A percentile compares a stretch with the other conserved stretches of the same genome.
phyloP scores from a whole-genome alignment of 148 eudicot genomes.

The Hydrangea macrophylla region DNA sequence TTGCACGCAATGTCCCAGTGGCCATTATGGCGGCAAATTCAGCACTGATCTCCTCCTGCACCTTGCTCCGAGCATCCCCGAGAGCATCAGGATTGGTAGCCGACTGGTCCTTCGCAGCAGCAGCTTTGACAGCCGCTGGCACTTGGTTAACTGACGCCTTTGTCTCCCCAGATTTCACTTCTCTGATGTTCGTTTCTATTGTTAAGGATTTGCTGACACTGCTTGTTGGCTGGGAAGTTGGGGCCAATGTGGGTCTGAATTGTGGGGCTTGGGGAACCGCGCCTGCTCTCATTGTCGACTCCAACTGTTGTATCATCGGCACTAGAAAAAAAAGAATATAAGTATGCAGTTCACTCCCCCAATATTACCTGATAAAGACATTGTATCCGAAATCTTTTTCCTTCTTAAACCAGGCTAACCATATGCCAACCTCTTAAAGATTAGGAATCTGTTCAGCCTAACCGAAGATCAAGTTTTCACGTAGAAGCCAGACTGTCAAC shows the following conservation, averaged over 20 bases:
- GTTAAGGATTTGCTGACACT: slow-evolving; percentile 10
- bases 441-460: background rate
- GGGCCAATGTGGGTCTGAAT: slow-evolving; percentile 42
- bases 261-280: slow-evolving; percentile 92
- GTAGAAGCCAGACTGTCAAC: background rate
- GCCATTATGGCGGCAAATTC: slow-evolving; percentile 94
- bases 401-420: background rate
- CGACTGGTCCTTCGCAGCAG: slow-evolving; percentile 18
- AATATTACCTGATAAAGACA: too few species aligned
- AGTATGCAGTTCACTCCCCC: background rate
- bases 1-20: slow-evolving; percentile 75
- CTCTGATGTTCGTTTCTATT: too few species aligned
- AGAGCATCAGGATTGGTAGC: too few species aligned
- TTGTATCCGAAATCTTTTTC: background rate
- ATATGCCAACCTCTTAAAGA: background rate
- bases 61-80: too few species aligned
- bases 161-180: slow-evolving; percentile 13
- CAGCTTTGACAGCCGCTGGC: slow-evolving; percentile 28
- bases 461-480: background rate
- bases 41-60: slow-evolving; percentile 41
- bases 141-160: slow-evolving; percentile 8
- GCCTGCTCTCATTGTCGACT: slow-evolving; percentile 75
- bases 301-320: slow-evolving; percentile 91
- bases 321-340: slow-evolving; percentile 35
- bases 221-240: slow-evolving; percentile 17